Evolutionary conservation across 176 grass and related monocot genomes (phyloP), one percentile per base, ranked within the genome.

Genomic region (Coix lacrymajobi): DNA sequence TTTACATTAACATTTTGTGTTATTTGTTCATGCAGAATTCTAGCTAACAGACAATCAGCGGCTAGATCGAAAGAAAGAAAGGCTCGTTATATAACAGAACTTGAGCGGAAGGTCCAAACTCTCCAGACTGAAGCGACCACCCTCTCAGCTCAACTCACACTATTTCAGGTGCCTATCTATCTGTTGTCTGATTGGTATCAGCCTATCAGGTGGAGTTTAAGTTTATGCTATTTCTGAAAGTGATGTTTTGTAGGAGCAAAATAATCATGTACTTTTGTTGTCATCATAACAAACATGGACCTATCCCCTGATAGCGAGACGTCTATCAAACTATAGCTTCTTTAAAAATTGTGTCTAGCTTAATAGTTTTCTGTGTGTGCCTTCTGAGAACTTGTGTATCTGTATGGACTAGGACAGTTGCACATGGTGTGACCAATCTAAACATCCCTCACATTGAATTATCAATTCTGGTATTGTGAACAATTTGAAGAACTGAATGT

Each of bases 91-190:
- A 99, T 99, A 81, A 82, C 71, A 58, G 97, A 99, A 93, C 89
- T 99, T 69, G 97, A 99, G 78, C 85, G 91, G 70, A 96, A 99
- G 77, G 97, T 99, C 49, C 97, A 99, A 87, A 99, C 83, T 57
- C 97, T 99, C 85, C 97, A 99, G 89, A 99, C 97, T 87, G 93
- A 99, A 99, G 97, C 97, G 51, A 99, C 97, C 44, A 99, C 97
- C 71, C 87, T 99, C 60, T 99, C 93, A 81, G 97, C 97, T 62
- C 97, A 96, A 45, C 91, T 99, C 30, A 94, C 97, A 33, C 75
- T 99, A 73, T 99, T 99, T 81, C 97, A 99, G 93, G 97, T 99
- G 60, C 34, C 8, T 3, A 33, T 43, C 30, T 52, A 31, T 73
- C 34, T 85, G 24, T 73, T 62, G 52, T 58, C 43, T 62, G 32